Base-by-base conservation (phyloP, 768 basidiomycete genomes). In the Trametopsis cervina region DNA sequence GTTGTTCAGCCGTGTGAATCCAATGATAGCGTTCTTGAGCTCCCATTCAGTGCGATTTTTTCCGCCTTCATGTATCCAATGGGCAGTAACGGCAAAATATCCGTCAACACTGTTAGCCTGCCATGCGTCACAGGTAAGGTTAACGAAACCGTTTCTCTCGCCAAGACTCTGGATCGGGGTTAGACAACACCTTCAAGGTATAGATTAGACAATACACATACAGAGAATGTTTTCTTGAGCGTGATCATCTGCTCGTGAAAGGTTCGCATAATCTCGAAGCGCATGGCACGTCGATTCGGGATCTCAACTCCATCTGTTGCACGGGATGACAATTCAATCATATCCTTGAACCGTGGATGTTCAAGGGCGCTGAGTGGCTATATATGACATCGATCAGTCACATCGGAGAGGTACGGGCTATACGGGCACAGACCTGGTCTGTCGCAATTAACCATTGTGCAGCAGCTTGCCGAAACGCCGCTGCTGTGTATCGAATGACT, bases 111-210 rank as follows among this genome's bases (percentile, higher is more conserved):
- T 71, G 11, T 37, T 44, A 2, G 70, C 70, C 40, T 68, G 68
- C 71, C 70, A 72, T 15, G 59, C 67, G 53, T 73, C 65, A 53
- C 67, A 67, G 4, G 69, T 73, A 5, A 66, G 18, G 35, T 55
- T 65, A 21, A 68, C 58, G 6, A 43, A n/a, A 3, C 66, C 67
- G n/a, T n/a, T n/a, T n/a, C n/a, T n/a, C n/a, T n/a, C n/a, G n/a
- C n/a, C n/a, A n/a, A n/a, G n/a, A n/a, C n/a, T n/a, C n/a, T n/a
- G n/a, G n/a, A n/a, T n/a, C n/a, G n/a, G n/a, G n/a, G n/a, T n/a
- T n/a, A n/a, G n/a, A n/a, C n/a, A n/a, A n/a, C n/a, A n/a, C n/a
- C n/a, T n/a, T n/a, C n/a, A n/a, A n/a, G n/a, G n/a, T n/a, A n/a
- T n/a, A n/a, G n/a, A n/a, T n/a, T n/a, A n/a, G n/a, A n/a, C n/a